Evolutionary conservation across 1,284 basidiomycete species (phyloP).

Genomic region (Peniophora sp.): DNA sequence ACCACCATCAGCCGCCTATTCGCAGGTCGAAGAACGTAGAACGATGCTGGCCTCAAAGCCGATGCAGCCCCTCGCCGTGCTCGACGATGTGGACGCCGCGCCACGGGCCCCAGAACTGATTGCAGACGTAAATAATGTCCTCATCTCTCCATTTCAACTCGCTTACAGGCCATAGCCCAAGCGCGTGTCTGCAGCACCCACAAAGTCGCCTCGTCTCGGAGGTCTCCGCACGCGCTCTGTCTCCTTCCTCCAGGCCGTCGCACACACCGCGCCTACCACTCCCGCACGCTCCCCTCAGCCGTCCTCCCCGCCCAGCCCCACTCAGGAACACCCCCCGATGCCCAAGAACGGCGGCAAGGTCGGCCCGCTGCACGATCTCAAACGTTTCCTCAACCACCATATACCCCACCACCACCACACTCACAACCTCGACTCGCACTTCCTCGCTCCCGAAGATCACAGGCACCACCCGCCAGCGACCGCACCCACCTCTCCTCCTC

Average conservation of each 20-base stretch:
- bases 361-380: constrained; percentile 82
- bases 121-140: too few relatives aligned
- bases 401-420: constrained; percentile 45
- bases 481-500: constrained; percentile 16
- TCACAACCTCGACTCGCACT: constrained; percentile 2
- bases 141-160: too few relatives aligned
- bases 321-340: constrained; percentile 7
- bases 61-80: too few relatives aligned
- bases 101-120: too few relatives aligned
- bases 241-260: constrained; percentile 4
- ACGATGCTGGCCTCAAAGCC: too few relatives aligned
- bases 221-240: constrained; percentile 7
- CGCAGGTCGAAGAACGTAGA: too few relatives aligned
- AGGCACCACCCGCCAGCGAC: constrained; percentile 9
- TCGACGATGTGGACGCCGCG: too few relatives aligned
- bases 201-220: not conserved
- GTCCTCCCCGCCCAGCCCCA: constrained; percentile 11
- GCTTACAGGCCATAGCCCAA: too few relatives aligned
- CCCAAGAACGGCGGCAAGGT: constrained; percentile 21
- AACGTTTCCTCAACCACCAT: constrained; percentile 87
- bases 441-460: not conserved
- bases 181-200: too few relatives aligned
- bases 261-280: constrained; percentile 11
- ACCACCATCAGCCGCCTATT: too few relatives aligned
- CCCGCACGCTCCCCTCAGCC: constrained; percentile 15